Evolutionary conservation across 2,329 filamentous ascomycete genomes (phyloP).

Genomic region (Pseudocercospora musae): DNA sequence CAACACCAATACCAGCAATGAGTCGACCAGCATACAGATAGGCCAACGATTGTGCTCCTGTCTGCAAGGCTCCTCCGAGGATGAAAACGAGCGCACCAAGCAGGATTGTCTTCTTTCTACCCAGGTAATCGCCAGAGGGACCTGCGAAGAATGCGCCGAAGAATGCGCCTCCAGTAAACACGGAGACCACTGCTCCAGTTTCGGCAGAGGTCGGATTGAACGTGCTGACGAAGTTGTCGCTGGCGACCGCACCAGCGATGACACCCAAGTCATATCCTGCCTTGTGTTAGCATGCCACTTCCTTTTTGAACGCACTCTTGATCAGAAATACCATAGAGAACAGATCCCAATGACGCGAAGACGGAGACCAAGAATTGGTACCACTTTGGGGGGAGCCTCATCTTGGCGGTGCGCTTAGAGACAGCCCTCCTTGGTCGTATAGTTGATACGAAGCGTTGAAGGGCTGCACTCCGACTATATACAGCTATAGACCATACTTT

Average conservation of each 20-base stretch:
- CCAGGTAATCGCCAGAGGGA: constrained; percentile 60
- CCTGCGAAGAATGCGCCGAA: constrained; percentile 66
- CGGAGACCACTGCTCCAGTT: constrained; percentile 66
- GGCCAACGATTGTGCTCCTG: constrained; percentile 56
- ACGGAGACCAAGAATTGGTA: constrained; percentile 59
- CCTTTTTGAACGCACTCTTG: neutral
- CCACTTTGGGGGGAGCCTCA: constrained; percentile 56
- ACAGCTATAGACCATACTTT: neutral
- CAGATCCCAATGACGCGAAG: constrained; percentile 58
- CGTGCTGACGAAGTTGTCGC: constrained; percentile 40
- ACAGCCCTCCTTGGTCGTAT: neutral
- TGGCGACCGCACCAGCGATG: constrained; percentile 55
- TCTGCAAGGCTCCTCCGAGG: constrained; percentile 70
- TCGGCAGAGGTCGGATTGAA: constrained; percentile 43
- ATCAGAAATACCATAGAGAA: constrained; percentile 51
- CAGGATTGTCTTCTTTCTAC: constrained; percentile 69
- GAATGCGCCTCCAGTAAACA: constrained; percentile 75
- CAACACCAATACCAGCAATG: constrained; percentile 48
- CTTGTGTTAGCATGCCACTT: constrained; percentile 23
- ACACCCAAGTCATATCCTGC: constrained; percentile 51
- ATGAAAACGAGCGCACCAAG: constrained; percentile 69
- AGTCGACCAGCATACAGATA: constrained; percentile 67
- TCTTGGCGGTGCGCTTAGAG: constrained; percentile 30
- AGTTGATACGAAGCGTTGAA: neutral
- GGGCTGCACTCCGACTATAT: neutral